A percentile compares a stretch with the other conserved stretches of the same genome.
Conservation (phyloP, 108 stramenopile species). For the Conticribra weissflogii region DNA sequence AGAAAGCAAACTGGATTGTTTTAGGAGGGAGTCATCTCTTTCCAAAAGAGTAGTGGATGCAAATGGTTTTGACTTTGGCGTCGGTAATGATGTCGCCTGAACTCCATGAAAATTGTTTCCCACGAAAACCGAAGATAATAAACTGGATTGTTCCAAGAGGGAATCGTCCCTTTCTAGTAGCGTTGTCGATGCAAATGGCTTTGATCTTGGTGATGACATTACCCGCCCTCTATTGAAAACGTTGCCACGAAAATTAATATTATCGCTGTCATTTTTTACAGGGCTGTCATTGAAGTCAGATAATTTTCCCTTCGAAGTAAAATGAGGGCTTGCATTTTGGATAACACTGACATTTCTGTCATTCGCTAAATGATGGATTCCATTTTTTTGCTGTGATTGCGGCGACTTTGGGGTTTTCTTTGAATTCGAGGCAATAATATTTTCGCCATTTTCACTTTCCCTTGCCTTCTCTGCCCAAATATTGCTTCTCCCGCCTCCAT, state of each 20-base stretch:
- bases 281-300: no score
- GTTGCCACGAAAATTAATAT: no score
- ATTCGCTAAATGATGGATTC: no score
- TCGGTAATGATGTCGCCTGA: slow-evolving; percentile 5
- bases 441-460: background rate
- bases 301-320: no score
- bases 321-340: no score
- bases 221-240: background rate
- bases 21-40: slow-evolving; percentile 19
- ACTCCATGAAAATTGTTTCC: background rate
- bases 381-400: background rate
- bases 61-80: no score
- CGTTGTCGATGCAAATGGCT: no score
- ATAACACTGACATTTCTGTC: no score
- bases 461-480: slow-evolving; percentile 9
- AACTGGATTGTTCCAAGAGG: slow-evolving; percentile 1
- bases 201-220: no score
- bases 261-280: no score
- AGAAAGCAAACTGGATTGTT: slow-evolving; percentile 19
- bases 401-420: background rate
- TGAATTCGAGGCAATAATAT: no score
- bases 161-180: no score
- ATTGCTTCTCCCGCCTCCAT: background rate
- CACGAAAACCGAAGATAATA: background rate
- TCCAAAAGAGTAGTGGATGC: slow-evolving; percentile 25